Percentiles rank a stretch among this genome's conserved stretches.
phyloP scores from a whole-genome alignment of 805 yeast species.

The Maudiozyma barnettii region DNA sequence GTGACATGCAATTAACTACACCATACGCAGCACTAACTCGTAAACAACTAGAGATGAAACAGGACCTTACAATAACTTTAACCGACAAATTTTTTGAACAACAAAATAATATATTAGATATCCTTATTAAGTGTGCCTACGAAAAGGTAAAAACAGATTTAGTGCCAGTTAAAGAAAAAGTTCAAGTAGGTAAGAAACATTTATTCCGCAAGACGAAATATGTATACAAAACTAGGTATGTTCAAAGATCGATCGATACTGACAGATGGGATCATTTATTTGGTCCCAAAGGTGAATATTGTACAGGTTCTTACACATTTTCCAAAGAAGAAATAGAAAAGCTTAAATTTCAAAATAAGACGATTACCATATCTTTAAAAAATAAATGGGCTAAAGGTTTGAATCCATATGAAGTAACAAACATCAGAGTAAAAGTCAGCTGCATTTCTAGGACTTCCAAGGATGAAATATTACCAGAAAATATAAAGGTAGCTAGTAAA shows the following conservation, averaged over 20 bases:
- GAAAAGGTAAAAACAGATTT: constrained; percentile 36
- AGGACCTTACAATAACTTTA: constrained; percentile 61
- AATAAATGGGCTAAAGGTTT: constrained; percentile 65
- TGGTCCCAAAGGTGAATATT: constrained; percentile 84
- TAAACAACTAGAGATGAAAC: constrained; percentile 31
- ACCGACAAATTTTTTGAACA: constrained; percentile 18
- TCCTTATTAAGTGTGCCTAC: constrained; percentile 63
- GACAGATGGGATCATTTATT: constrained; percentile 56
- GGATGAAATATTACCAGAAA: constrained; percentile 59
- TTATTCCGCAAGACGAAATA: constrained; percentile 30
- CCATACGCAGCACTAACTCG: constrained; percentile 16
- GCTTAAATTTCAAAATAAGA: constrained; percentile 8
- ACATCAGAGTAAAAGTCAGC: constrained; percentile 56
- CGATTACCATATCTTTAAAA: constrained; percentile 17
- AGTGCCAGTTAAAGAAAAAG: constrained; percentile 52
- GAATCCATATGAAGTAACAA: constrained; percentile 50
- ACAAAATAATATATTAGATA: constrained; percentile 42
- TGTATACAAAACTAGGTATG: constrained; percentile 34
- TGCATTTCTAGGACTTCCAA: constrained; percentile 54
- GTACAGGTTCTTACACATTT: constrained; percentile 54
- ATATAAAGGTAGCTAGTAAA: constrained; percentile 44
- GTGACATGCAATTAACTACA: constrained; percentile 15
- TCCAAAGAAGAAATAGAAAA: constrained; percentile 9
- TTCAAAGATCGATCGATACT: constrained; percentile 37
- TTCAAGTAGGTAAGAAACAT: constrained; percentile 33